phyloP scores from a whole-genome alignment of 2,329 filamentous ascomycete genomes.

The Colletotrichum tanaceti region DNA sequence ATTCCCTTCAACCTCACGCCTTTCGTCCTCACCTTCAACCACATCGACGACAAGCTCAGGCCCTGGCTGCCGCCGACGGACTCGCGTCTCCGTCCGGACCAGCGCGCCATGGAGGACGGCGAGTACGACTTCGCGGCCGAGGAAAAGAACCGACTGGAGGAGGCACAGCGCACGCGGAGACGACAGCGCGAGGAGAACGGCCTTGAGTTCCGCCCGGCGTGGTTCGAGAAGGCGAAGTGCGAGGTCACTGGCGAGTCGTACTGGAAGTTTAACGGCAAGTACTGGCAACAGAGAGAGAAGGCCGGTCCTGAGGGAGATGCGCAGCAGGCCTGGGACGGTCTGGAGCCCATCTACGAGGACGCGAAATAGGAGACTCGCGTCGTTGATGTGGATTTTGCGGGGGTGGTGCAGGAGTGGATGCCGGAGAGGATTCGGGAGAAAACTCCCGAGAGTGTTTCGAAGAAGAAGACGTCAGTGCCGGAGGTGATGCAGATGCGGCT shows the following conservation, averaged over 20 bases:
- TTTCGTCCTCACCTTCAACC: constrained; percentile 94
- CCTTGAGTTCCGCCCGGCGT: constrained; percentile 84
- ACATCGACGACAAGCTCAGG: constrained; percentile 83
- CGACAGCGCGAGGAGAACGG: constrained; percentile 79
- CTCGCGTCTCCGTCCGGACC: constrained; percentile 90
- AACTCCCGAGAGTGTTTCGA: neutral
- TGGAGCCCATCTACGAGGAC: constrained; percentile 79
- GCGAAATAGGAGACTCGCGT: constrained; percentile 19
- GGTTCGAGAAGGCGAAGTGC: constrained; percentile 82
- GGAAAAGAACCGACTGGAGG: constrained; percentile 95
- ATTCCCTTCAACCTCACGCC: constrained; percentile 98
- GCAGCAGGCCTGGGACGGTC: constrained; percentile 70
- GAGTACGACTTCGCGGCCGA: constrained; percentile 91
- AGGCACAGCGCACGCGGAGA: constrained; percentile 85
- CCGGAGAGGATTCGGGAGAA: neutral
- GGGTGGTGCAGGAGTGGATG: too few species aligned
- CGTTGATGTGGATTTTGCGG: neutral
- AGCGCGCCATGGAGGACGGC: constrained; percentile 98
- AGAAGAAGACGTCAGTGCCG: neutral
- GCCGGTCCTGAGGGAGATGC: constrained; percentile 69
- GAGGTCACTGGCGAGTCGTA: constrained; percentile 87
- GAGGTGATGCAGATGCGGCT: constrained; percentile 8
- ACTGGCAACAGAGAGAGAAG: constrained; percentile 81
- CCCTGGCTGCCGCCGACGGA: constrained; percentile 90
- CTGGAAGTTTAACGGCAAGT: constrained; percentile 90